These are phyloP conservation scores for Geranium incanum DNA, from an alignment of 441 rosid species.

Conservation along the genomic window DNA sequence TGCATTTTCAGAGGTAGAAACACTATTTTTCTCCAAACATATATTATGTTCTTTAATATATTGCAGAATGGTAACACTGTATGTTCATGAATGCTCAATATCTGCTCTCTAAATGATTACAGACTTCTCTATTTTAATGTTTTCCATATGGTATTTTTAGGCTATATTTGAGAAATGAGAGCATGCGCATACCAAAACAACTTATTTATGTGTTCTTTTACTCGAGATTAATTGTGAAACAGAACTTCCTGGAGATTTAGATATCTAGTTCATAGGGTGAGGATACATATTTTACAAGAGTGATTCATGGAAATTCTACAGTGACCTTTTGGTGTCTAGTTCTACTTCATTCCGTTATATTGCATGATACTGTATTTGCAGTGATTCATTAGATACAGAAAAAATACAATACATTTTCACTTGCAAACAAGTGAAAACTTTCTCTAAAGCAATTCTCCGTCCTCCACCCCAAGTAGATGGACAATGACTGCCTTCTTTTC, in stretches of 20 bases:
- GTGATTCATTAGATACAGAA: neutral
- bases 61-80: neutral
- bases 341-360: too few species aligned
- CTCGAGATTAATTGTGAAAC: neutral
- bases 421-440: neutral
- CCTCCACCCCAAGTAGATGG: neutral
- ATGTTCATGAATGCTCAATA: neutral
- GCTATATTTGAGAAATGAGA: neutral
- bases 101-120: neutral
- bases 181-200: neutral
- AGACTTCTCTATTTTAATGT: too few species aligned
- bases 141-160: neutral
- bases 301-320: too few species aligned
- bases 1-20: constrained; percentile 74
- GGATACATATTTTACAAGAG: too few species aligned
- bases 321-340: too few species aligned
- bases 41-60: neutral
- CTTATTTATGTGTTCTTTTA: neutral
- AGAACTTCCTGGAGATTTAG: neutral
- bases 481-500: neutral
- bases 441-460: neutral
- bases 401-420: neutral
- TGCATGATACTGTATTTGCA: too few species aligned
- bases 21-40: constrained; percentile 9
- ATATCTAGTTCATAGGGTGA: neutral